These are phyloP conservation scores for Xylariaceae sp. DNA, from an alignment of 2,329 filamentous ascomycete genomes.

Conservation along the genomic window DNA sequence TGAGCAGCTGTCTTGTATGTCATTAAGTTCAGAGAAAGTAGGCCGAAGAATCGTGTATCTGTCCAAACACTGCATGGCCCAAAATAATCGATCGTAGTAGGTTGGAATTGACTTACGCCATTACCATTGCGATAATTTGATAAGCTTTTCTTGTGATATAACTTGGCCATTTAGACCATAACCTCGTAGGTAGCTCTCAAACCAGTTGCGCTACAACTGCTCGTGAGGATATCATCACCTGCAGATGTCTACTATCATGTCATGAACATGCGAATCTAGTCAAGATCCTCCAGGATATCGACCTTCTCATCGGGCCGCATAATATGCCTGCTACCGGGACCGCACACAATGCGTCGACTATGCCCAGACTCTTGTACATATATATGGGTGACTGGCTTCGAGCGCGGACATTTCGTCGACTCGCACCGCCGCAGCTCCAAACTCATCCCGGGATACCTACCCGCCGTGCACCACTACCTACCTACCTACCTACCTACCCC, in stretches of 20 bases:
- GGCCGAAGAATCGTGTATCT: too few relatives aligned
- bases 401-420: slow-evolving; percentile 34
- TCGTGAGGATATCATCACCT: slow-evolving; percentile 12
- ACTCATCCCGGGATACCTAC: slow-evolving; percentile 26
- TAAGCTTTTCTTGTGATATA: too few relatives aligned
- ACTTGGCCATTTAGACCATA: too few relatives aligned
- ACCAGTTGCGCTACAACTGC: too few relatives aligned
- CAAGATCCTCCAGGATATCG: slow-evolving; percentile 33
- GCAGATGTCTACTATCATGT: slow-evolving; percentile 32
- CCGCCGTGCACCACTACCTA: slow-evolving; percentile 16
- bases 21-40: too few relatives aligned
- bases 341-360: slow-evolving; percentile 34
- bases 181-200: too few relatives aligned
- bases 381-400: slow-evolving; percentile 24
- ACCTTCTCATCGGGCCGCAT: slow-evolving; percentile 33
- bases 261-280: slow-evolving; percentile 33
- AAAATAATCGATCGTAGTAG: too few relatives aligned
- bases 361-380: slow-evolving; percentile 30
- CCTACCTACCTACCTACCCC: slow-evolving; percentile 34
- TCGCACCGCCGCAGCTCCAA: slow-evolving; percentile 26
- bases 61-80: too few relatives aligned
- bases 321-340: slow-evolving; percentile 33
- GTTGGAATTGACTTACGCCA: too few relatives aligned
- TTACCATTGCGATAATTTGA: too few relatives aligned
- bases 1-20: too few relatives aligned